phyloP scores from a whole-genome alignment of 139 green algal species.

The Eudorina sp. region DNA sequence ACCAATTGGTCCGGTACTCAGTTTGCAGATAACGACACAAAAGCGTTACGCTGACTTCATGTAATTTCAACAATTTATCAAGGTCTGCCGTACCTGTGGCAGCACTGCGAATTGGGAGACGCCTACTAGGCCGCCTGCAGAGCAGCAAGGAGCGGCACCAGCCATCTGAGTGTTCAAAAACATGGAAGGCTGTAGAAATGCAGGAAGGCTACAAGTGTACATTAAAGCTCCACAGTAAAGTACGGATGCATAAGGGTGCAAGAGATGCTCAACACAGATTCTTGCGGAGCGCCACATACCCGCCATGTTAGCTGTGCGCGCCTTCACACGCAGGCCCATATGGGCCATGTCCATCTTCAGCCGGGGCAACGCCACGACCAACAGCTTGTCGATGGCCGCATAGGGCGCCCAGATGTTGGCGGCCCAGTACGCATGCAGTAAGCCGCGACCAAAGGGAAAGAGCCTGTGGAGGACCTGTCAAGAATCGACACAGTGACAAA shows the following conservation, averaged over 20 bases:
- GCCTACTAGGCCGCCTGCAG: constrained; percentile 83
- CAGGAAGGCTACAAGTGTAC: too few relatives aligned
- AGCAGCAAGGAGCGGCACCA: too few relatives aligned
- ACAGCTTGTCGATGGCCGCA: constrained; percentile 81
- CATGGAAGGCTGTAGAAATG: neutral
- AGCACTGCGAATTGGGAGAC: constrained; percentile 81
- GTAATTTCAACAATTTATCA: too few relatives aligned
- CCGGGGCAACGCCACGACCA: constrained; percentile 53
- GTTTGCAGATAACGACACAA: too few relatives aligned
- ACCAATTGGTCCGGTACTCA: too few relatives aligned
- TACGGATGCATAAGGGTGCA: too few relatives aligned
- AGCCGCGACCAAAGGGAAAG: constrained; percentile 93
- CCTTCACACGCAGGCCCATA: neutral
- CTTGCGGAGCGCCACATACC: too few relatives aligned
- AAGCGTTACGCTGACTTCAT: too few relatives aligned
- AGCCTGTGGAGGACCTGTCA: constrained; percentile 80
- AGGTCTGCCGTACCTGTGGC: constrained; percentile 78
- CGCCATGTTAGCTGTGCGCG: constrained; percentile 67
- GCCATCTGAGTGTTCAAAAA: too few relatives aligned
- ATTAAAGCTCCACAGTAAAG: too few relatives aligned
- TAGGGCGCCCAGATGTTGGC: constrained; percentile 97
- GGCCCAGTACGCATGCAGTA: constrained; percentile 97
- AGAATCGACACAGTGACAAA: too few relatives aligned
- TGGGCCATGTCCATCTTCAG: neutral
- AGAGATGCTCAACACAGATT: too few relatives aligned